Percentiles rank a stretch among this genome's conserved stretches.
Evolutionary conservation across 192 early-diverging fungal genomes (phyloP).

Genomic region (Backusella parvicylindrica): DNA sequence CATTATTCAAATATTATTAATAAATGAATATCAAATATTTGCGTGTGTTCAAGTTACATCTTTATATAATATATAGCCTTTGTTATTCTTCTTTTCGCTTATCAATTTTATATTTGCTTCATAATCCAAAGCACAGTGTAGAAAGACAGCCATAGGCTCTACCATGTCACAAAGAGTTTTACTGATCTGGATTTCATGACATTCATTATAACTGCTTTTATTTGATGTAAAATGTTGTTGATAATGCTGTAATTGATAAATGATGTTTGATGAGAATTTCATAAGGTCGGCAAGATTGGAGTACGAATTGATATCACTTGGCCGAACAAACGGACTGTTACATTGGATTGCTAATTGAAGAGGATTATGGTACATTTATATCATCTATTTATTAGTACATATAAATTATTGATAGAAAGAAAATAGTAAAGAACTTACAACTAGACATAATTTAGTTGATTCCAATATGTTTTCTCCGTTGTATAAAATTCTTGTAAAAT

Average conservation of each 20-base stretch:
- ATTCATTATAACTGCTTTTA: neutral
- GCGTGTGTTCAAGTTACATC: neutral
- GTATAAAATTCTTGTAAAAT: slow-evolving; percentile 31
- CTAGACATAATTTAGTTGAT: slow-evolving; percentile 41
- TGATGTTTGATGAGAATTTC: slow-evolving; percentile 10
- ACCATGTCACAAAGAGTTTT: slow-evolving; percentile 9
- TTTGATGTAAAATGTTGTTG: neutral
- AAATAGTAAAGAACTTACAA: slow-evolving; percentile 12
- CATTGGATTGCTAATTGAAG: slow-evolving; percentile 18
- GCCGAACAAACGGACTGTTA: slow-evolving; percentile 7
- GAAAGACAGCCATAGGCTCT: neutral
- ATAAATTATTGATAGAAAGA: neutral
- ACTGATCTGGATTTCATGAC: slow-evolving; percentile 4
- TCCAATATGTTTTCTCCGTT: slow-evolving; percentile 33
- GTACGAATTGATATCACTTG: slow-evolving; percentile 5
- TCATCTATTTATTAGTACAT: neutral
- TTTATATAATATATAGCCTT: slow-evolving; percentile 22
- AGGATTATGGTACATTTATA: slow-evolving; percentile 37
- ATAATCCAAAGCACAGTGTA: slow-evolving; percentile 22
- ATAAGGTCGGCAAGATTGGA: slow-evolving; percentile 13
- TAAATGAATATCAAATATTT: neutral
- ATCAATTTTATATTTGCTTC: slow-evolving; percentile 18
- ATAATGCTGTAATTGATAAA: neutral
- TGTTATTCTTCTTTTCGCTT: slow-evolving; percentile 14
- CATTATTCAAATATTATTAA: neutral